Evolutionary conservation across 352 stramenopile species (phyloP).

Genomic region (Pythium myriotylum): DNA sequence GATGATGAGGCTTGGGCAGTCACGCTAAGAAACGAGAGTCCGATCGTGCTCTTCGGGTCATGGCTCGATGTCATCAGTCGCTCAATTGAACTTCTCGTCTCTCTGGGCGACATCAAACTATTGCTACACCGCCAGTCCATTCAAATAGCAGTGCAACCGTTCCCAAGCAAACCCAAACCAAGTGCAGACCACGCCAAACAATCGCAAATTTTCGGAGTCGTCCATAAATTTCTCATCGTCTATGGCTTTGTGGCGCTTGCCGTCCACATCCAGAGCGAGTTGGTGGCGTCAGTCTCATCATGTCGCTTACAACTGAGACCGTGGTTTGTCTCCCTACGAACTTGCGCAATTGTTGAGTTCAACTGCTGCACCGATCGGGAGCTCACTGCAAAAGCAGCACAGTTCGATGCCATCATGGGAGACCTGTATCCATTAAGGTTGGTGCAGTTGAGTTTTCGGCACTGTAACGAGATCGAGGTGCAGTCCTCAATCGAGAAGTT

Average conservation of each 20-base stretch:
- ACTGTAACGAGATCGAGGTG: not conserved
- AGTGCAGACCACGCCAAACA: not conserved
- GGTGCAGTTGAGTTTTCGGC: not conserved
- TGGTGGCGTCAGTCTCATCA: slow-evolving; percentile 1
- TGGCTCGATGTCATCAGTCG: slow-evolving; percentile 34
- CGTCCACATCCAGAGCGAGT: slow-evolving; percentile 27
- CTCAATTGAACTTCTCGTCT: slow-evolving; percentile 1
- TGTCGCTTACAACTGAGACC: slow-evolving; percentile 32
- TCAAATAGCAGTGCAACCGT: too few relatives aligned
- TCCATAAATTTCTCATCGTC: not conserved
- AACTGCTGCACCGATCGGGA: not conserved
- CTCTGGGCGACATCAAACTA: slow-evolving; percentile 1
- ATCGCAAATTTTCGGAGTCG: not conserved
- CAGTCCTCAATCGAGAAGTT: not conserved
- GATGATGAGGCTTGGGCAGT: slow-evolving; percentile 24
- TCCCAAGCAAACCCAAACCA: not conserved
- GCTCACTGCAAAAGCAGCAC: not conserved
- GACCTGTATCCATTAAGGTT: not conserved
- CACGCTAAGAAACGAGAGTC: slow-evolving; percentile 24
- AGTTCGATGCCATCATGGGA: slow-evolving; percentile 4
- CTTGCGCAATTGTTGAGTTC: slow-evolving; percentile 29
- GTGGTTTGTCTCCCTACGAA: slow-evolving; percentile 20
- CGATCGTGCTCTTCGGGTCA: slow-evolving; percentile 37
- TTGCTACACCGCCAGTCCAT: not conserved
- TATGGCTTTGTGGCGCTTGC: slow-evolving; percentile 26